Evolutionary conservation across 495 filamentous ascomycete genomes (phyloP), one percentile per base, ranked within the genome.

Genomic region (Thermochaetoides thermophila): DNA sequence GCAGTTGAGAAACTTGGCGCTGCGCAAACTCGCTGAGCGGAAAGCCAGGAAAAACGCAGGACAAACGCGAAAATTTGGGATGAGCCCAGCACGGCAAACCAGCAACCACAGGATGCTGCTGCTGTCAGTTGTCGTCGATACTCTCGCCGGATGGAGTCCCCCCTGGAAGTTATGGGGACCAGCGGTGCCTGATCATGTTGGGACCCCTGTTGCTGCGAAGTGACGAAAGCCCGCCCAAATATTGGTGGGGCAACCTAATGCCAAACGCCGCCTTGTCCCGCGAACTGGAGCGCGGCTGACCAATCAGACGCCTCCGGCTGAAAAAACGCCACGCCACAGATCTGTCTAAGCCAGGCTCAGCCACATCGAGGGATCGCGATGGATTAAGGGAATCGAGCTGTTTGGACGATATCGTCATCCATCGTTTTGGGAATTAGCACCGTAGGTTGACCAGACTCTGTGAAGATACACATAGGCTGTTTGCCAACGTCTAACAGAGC

Each of bases 111-210:
- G 17, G 29, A 17, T 17, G 25, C 32, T 8, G 23, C 27, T 23
- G 24, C 8, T 17, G 13, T 6, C 11, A 25, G 14, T 26, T 31
- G 27, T 43, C 40, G 27, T 26, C 25, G 11, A 4, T 22, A 11
- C 14, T 6, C 24, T 19, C 2, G 4, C 18, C 13, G 14, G 2
- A 15, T 7, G 15, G n/a, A 17, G 11, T 3, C 20, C 23, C 19
- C 29, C 25, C 32, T 31, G 16, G 33, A 31, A 24, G 8, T 19
- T 35, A 33, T 36, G 31, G n/a, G 31, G 36, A 13, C 21, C 27
- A 37, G 33, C 21, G 41, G 37, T 47, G 44, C 44, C 44, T 47
- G 40, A 47, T 30, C 14, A 15, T 30, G 28, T 38, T 16, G 34
- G 37, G 26, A 30, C 27, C 29, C 39, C 17, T 28, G 17, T 32